Percentiles rank a stretch among this genome's conserved stretches.
These are phyloP conservation scores for Candida morakotiae DNA, from an alignment of 805 yeast species.

Conservation along the genomic window DNA sequence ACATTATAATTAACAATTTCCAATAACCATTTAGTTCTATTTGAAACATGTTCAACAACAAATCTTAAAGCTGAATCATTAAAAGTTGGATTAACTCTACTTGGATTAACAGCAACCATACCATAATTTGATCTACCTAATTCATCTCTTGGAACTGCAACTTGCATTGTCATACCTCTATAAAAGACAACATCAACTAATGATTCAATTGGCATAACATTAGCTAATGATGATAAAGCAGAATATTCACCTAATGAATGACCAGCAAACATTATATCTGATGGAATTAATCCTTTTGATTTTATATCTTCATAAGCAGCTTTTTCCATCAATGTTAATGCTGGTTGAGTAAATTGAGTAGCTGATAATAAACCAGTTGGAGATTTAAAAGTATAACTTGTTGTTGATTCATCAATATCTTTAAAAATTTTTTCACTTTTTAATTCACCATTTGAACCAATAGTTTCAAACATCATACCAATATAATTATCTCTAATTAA, in stretches of 20 bases:
- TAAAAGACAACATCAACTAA: conserved; percentile 96
- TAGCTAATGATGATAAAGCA: conserved; percentile 94
- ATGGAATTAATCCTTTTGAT: conserved; percentile 91
- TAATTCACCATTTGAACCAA: conserved; percentile 76
- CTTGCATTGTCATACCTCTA: conserved; percentile 99
- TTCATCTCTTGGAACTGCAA: conserved; percentile 97
- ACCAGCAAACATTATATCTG: conserved; percentile 94
- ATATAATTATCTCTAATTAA: conserved; percentile 90
- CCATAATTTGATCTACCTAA: conserved; percentile 96
- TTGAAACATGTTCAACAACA: conserved; percentile 84
- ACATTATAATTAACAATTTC: conserved; percentile 98
- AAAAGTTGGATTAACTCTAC: conserved; percentile 85
- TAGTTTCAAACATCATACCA: conserved; percentile 96
- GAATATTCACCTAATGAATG: conserved; percentile 99
- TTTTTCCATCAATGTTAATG: conserved; percentile 98
- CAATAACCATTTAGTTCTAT: conserved; percentile 85
- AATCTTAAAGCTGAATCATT: conserved; percentile 90
- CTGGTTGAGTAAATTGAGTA: conserved; percentile 99
- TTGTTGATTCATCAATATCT: conserved; percentile 75
- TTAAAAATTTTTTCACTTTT: conserved; percentile 94
- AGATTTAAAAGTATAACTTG: conserved; percentile 83
- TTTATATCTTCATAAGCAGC: conserved; percentile 98
- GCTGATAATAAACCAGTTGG: conserved; percentile 95
- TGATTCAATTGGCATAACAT: conserved; percentile 97
- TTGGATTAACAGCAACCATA: conserved; percentile 98